phyloP scores from a whole-genome alignment of 148 eudicot species.

The Vaccinium macrocarpon region DNA sequence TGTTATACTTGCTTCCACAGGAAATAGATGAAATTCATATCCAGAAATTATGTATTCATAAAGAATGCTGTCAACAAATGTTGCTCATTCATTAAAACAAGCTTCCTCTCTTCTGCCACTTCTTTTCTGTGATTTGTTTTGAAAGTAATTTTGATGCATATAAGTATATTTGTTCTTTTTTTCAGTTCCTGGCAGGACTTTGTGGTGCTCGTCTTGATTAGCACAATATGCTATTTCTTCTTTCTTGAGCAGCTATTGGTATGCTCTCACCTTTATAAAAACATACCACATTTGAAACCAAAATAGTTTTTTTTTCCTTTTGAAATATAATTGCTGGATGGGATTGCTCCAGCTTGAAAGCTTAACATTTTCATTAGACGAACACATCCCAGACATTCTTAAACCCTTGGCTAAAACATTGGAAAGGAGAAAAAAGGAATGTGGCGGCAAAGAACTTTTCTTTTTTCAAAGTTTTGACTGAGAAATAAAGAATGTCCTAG shows the following conservation, averaged over 20 bases:
- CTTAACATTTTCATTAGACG: neutral
- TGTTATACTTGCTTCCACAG: neutral
- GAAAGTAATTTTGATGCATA: neutral
- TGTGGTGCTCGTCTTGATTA: conserved; percentile 77
- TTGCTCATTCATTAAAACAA: neutral
- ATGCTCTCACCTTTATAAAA: conserved; percentile 20
- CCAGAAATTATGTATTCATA: neutral
- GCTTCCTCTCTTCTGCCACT: neutral
- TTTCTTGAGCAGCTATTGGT: conserved; percentile 96
- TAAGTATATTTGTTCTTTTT: conserved; percentile 9
- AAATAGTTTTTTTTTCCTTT: neutral
- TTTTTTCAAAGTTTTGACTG: neutral
- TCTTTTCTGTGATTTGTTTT: neutral
- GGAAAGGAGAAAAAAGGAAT: neutral
- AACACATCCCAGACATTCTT: neutral
- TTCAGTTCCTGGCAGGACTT: conserved; percentile 95
- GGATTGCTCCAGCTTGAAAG: neutral
- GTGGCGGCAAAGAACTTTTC: neutral
- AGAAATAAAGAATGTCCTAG: neutral
- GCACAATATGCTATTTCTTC: conserved; percentile 93
- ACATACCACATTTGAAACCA: neutral
- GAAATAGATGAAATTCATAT: neutral
- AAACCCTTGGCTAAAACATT: neutral
- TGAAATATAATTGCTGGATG: neutral
- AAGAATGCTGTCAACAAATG: neutral